These are phyloP conservation scores for Blepharisma undulans DNA, from an alignment of 169 alveolate genomes.

Conservation along the genomic window DNA sequence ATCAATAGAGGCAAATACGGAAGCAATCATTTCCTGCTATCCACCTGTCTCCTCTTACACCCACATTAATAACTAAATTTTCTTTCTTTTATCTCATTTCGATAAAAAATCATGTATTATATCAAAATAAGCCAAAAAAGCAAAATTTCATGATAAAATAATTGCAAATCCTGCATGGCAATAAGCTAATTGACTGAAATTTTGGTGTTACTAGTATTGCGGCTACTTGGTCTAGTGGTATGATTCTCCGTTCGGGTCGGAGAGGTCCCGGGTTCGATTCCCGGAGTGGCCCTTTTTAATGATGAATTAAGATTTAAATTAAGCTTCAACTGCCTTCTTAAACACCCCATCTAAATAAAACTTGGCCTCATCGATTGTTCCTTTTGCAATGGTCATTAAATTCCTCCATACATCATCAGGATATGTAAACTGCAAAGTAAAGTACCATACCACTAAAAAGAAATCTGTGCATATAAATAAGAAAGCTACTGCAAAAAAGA, in stretches of 20 bases:
- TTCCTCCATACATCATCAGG: slow-evolving; percentile 34
- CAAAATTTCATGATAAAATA: too few species aligned
- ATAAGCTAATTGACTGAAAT: not conserved
- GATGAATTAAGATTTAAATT: not conserved
- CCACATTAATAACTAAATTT: too few species aligned
- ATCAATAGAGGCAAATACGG: not conserved
- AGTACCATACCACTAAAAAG: slow-evolving; percentile 32
- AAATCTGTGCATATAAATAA: slow-evolving; percentile 24
- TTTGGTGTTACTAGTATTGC: not conserved
- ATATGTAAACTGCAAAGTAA: slow-evolving; percentile 6
- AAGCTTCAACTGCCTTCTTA: not conserved
- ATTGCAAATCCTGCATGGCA: too few species aligned
- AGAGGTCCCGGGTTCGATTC: slow-evolving; percentile 99
- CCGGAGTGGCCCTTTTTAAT: slow-evolving; percentile 93
- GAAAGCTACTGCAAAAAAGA: not conserved
- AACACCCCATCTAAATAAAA: not conserved
- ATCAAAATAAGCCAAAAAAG: too few species aligned
- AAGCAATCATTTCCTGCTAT: not conserved
- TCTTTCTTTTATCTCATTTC: too few species aligned
- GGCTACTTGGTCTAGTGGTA: slow-evolving; percentile 96
- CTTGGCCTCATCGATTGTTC: not conserved
- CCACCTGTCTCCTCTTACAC: not conserved
- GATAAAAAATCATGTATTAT: too few species aligned
- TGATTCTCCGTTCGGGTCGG: slow-evolving; percentile 98
- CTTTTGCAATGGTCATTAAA: not conserved